phyloP scores from a whole-genome alignment of 352 stramenopile genomes.

The Globisporangium cylindrosporum region DNA sequence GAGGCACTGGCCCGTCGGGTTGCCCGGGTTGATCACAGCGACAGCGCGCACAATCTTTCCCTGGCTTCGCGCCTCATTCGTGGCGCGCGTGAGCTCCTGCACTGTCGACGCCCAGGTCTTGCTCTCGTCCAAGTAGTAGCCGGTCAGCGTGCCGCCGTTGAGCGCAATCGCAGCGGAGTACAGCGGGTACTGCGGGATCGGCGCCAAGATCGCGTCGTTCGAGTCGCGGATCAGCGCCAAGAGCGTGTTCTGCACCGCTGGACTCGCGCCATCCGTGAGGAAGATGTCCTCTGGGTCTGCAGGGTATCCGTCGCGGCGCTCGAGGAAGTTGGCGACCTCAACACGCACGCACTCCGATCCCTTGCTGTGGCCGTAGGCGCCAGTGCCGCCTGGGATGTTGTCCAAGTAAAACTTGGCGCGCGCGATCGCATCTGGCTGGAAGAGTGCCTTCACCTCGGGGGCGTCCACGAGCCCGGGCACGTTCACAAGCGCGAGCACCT shows the following conservation, averaged over 20 bases:
- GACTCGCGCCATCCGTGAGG: constrained; percentile 96
- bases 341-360: constrained; percentile 84
- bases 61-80: constrained; percentile 83
- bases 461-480: constrained; percentile 85
- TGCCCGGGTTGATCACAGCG: constrained; percentile 99
- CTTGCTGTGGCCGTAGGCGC: constrained; percentile 93
- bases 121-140: constrained; percentile 98
- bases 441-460: constrained; percentile 76
- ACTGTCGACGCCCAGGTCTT: constrained; percentile 88
- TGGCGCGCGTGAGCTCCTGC: constrained; percentile 88
- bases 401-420: constrained; percentile 87
- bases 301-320: constrained; percentile 86
- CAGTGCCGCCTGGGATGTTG: constrained; percentile 85
- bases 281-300: constrained; percentile 95
- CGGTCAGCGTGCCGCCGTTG: constrained; percentile 91
- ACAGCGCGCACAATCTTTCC: constrained; percentile 93
- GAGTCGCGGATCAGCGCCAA: constrained; percentile 87
- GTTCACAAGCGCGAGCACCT: constrained; percentile 91
- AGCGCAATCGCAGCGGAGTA: constrained; percentile 98
- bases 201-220: constrained; percentile 91
- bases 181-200: constrained; percentile 99
- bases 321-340: constrained; percentile 89
- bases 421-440: constrained; percentile 83
- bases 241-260: constrained; percentile 93
- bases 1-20: constrained; percentile 95